Evolutionary conservation across 148 eudicot genomes (phyloP).

Genomic region (Rhododendron mucronatum): DNA sequence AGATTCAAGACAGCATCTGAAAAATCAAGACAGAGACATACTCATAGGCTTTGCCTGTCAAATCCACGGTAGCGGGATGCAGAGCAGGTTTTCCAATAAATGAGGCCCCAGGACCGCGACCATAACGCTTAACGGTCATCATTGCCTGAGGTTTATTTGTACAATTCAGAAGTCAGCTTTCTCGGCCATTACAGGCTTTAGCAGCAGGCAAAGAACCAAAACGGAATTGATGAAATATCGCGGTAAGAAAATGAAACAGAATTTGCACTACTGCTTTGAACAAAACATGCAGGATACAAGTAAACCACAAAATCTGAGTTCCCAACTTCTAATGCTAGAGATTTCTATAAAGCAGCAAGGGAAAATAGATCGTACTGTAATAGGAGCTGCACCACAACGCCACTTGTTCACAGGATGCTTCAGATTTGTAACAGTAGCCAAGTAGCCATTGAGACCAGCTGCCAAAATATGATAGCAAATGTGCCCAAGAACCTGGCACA

Average conservation of each 20-base stretch:
- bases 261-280: background rate
- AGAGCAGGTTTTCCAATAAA: slow-evolving; percentile 82
- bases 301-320: background rate
- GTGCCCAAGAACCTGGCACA: slow-evolving; percentile 86
- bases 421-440: slow-evolving; percentile 90
- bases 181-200: background rate
- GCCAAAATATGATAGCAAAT: slow-evolving; percentile 87
- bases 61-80: slow-evolving; percentile 86
- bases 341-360: background rate
- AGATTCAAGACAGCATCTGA: background rate
- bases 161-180: slow-evolving; percentile 3
- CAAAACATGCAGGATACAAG: background rate
- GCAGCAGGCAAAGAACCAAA: slow-evolving; percentile 3
- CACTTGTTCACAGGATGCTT: slow-evolving; percentile 87
- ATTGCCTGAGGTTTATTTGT: slow-evolving; percentile 56
- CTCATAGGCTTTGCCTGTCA: slow-evolving; percentile 92
- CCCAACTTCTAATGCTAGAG: background rate
- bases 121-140: slow-evolving; percentile 88
- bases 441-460: slow-evolving; percentile 92
- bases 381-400: slow-evolving; percentile 99
- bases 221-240: background rate
- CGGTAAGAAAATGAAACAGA: background rate
- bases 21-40: slow-evolving; percentile 32
- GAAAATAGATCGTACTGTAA: slow-evolving; percentile 50
- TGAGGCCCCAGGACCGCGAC: slow-evolving; percentile 77